Conservation (phyloP, 257 asterid species). For the Voacanga thouarsii region DNA sequence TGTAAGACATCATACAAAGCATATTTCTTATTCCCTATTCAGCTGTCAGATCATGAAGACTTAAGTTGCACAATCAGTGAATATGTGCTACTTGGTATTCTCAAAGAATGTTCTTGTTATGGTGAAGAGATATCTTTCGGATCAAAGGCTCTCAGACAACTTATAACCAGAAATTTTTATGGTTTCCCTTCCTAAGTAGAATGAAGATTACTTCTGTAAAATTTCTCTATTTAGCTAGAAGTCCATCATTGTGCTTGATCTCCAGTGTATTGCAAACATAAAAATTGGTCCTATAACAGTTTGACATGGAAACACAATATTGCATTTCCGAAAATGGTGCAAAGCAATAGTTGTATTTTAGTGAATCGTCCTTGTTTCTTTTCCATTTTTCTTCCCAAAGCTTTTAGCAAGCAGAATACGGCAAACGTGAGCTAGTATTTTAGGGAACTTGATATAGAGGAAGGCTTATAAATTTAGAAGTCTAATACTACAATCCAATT, state of each 20-base stretch:
- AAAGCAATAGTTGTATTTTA: not conserved
- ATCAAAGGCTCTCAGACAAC: not conserved
- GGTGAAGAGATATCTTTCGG: not conserved
- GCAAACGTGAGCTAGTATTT: too few species aligned
- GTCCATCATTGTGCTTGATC: not conserved
- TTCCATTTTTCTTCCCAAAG: not conserved
- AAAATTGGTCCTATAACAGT: not conserved
- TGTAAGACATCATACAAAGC: not conserved
- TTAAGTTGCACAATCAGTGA: too few species aligned
- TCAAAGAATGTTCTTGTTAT: not conserved
- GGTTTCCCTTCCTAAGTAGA: not conserved
- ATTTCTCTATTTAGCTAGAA: not conserved
- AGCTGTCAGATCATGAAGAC: not conserved
- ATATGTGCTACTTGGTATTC: not conserved
- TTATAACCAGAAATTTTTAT: not conserved
- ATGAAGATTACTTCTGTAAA: not conserved
- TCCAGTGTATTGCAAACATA: not conserved
- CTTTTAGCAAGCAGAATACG: not conserved
- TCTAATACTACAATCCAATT: too few species aligned
- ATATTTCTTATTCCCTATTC: not conserved
- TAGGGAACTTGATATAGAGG: too few species aligned
- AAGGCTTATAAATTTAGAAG: too few species aligned
- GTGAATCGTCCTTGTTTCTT: not conserved
- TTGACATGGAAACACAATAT: not conserved
- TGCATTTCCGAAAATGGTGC: not conserved